Base-by-base conservation (phyloP, 2,329 filamentous ascomycete species). In the Coniella lustricola region DNA sequence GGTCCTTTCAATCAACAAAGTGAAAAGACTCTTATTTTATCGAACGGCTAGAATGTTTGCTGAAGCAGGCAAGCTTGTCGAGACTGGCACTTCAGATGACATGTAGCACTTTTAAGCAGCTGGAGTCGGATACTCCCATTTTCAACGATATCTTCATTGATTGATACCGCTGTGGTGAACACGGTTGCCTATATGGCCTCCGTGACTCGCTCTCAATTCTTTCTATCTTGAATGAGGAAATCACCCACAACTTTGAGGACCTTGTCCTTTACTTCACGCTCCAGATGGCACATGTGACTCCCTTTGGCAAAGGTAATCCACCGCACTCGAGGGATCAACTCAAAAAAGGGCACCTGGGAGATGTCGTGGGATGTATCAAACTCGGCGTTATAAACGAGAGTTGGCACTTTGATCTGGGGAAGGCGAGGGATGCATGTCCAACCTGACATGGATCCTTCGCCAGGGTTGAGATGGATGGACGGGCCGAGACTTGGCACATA, bases 281-380 rank as follows among this genome's bases (percentile, higher is more conserved):
- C 40, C 5, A 48, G 40, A 31, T 48, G 17, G 16, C 39, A 48
- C 34, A 37, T 43, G 14, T 34, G 34, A 21, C 46, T 35, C 16
- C 33, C 33, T 7, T 14, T 17, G 2, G 40, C 21, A 18, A 48
- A 44, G 1, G 22, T 44, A 3, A 48, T 21, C 46, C 25, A 48
- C 1, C 25, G 40, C 5, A 45, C 31, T 3, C 17, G 25, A 29
- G 47, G 35, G 9, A 44, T 32, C 4, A 34, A 35, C 37, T 45
- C 37, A 8, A 44, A 39, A 7, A 48, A 48, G 0, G 46, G 46
- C 12, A 38, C 39, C 22, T 48, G 36, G 9, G 25, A 25, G 2
- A 59, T 52, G 22, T 60, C 53, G 17, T 60, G 54, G 12, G 55
- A 59, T 1, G 55, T 61, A 40, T 61, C 57, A 43, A 56, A 56